Evolutionary conservation across 495 filamentous ascomycete genomes (phyloP), one percentile per base, ranked within the genome.

Genomic region (Trichoderma erinaceum): DNA sequence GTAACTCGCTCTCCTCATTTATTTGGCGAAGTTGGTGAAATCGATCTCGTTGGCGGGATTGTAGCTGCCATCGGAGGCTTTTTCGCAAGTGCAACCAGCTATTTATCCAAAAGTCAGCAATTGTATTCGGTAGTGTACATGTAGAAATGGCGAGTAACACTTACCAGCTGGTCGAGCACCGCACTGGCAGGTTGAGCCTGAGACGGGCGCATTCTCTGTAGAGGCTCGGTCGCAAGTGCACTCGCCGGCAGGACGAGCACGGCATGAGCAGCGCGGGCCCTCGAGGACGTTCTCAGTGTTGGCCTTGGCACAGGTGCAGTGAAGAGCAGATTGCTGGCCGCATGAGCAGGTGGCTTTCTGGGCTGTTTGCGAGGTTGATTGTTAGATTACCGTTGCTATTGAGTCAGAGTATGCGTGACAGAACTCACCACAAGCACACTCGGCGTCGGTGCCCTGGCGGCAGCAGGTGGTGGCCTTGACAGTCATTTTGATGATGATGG

Each of bases 81-180:
- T 92, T 78, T 92, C 90, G 77, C 92, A 97, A 15, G 89, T 93
- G 81, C 92, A 96, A 4, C 90, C 88, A 78, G 83, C 91, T 92
- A 68, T 63, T n/a, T 18, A 23, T 58, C 23, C 32, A 29, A 50
- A 38, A 68, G 66, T 71, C 67, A 73, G 68, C 58, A 52, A 1
- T 29, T 4, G 15, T 21, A 6, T 58, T 10, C 25, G 2, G 6
- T 27, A 3, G 12, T 4, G 23, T 1, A 7, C 15, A 7, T 11
- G 6, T 32, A 10, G 61, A 7, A 58, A 46, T 41, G 64, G 41
- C 84, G 10, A 63, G 41, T 41, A 63, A 43, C 84, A 25, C 85
- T 77, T 78, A 91, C 88, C 83, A 70, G 85, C 81, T 48, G 89
- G 84, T 69, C 93, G 84, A 72, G 87, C 80, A 41, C 93, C 93